These are phyloP conservation scores for Kluyveromyces sp. DNA, from an alignment of 1,139 yeast genomes.

Conservation along the genomic window DNA sequence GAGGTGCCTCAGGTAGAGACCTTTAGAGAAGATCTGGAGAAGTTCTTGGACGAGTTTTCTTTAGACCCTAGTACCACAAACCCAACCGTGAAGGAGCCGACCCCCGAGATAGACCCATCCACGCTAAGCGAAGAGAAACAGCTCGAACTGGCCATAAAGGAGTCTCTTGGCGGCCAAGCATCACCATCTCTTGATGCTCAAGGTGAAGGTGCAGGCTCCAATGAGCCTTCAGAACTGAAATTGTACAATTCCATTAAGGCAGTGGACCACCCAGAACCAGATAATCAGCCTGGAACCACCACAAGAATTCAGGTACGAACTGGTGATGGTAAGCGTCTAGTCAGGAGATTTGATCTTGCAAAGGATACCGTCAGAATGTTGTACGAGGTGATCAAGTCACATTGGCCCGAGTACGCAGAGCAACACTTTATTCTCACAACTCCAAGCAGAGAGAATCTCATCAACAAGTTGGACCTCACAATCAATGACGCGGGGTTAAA, in stretches of 20 bases:
- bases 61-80: constrained; percentile 59
- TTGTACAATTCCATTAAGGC: constrained; percentile 36
- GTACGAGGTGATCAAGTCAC: constrained; percentile 52
- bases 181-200: constrained; percentile 15
- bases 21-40: constrained; percentile 57
- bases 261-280: constrained; percentile 53
- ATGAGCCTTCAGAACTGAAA: constrained; percentile 15
- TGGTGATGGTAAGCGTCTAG: constrained; percentile 76
- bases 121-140: constrained; percentile 79
- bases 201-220: constrained; percentile 14
- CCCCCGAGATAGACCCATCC: constrained; percentile 47
- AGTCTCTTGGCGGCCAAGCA: constrained; percentile 42
- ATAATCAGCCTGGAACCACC: constrained; percentile 43
- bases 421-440: constrained; percentile 56
- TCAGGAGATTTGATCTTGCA: constrained; percentile 55
- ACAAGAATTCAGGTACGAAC: constrained; percentile 84
- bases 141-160: constrained; percentile 66
- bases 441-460: constrained; percentile 56
- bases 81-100: constrained; percentile 48
- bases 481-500: constrained; percentile 72
- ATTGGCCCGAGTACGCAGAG: constrained; percentile 38
- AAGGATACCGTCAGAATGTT: constrained; percentile 54
- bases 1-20: constrained; percentile 51
- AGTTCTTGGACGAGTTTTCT: constrained; percentile 57
- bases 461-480: constrained; percentile 50